Conservation (phyloP, 1,139 yeast species). For the Hyphopichia khmerensis region DNA sequence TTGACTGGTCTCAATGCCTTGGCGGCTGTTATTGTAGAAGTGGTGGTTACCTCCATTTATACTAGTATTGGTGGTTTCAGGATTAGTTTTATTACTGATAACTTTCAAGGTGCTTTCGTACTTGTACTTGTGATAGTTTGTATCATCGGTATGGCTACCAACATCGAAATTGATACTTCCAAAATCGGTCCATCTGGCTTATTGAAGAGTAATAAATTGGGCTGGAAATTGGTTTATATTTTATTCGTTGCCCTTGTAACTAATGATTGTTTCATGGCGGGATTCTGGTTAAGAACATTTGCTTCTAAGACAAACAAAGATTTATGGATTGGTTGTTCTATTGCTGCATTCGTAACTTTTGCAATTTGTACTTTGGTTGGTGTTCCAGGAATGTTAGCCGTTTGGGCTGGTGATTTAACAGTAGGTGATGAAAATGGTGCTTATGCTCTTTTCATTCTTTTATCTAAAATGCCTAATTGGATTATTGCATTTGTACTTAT, state of each 20-base stretch:
- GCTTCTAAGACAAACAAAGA: conserved; percentile 81
- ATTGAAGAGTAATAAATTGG: conserved; percentile 65
- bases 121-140: conserved; percentile 66
- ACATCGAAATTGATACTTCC: conserved; percentile 66
- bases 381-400: conserved; percentile 81
- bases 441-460: conserved; percentile 67
- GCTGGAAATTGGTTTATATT: conserved; percentile 89
- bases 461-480: conserved; percentile 83
- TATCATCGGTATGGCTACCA: conserved; percentile 76
- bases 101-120: conserved; percentile 79
- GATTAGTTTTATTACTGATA: conserved; percentile 86
- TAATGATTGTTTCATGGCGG: conserved; percentile 86
- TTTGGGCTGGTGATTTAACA: conserved; percentile 76
- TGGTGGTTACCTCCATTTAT: conserved; percentile 83
- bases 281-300: conserved; percentile 93
- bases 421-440: conserved; percentile 62
- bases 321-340: conserved; percentile 67
- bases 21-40: conserved; percentile 82
- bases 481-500: conserved; percentile 79
- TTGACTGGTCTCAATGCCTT: conserved; percentile 78
- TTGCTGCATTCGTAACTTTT: conserved; percentile 70
- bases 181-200: conserved; percentile 63
- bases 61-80: conserved; percentile 89
- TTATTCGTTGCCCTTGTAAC: conserved; percentile 84
- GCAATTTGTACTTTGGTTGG: conserved; percentile 72